These are phyloP conservation scores for Melaleuca quinquenervia DNA, from an alignment of 345 rosid species.

Conservation along the genomic window DNA sequence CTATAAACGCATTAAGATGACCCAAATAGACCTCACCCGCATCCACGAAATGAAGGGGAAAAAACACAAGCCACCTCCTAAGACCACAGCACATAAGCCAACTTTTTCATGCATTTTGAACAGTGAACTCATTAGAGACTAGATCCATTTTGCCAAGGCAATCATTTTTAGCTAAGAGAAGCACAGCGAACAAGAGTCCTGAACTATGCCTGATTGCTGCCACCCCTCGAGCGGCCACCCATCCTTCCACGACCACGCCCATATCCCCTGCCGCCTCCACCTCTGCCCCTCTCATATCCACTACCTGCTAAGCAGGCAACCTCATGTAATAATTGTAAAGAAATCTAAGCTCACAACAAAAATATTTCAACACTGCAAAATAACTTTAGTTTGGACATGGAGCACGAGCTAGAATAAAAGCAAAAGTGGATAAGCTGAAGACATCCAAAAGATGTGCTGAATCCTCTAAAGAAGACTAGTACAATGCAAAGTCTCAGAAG, in stretches of 20 bases:
- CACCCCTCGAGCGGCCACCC: slow-evolving; percentile 59
- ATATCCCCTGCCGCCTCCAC: slow-evolving; percentile 32
- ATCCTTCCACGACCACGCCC: slow-evolving; percentile 40
- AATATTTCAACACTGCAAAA: neutral
- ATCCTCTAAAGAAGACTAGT: neutral
- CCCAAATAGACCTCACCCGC: slow-evolving; percentile 22
- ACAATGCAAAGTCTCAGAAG: neutral
- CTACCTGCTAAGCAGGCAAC: neutral
- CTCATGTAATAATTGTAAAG: neutral
- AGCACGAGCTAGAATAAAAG: neutral
- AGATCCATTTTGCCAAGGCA: neutral
- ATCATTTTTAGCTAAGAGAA: neutral
- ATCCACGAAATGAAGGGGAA: slow-evolving; percentile 7
- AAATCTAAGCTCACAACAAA: neutral
- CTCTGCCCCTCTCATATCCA: slow-evolving; percentile 15
- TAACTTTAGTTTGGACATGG: neutral
- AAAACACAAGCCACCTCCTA: slow-evolving; percentile 16
- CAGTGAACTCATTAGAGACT: neutral
- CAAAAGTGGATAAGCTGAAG: neutral
- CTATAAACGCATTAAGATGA: slow-evolving; percentile 21
- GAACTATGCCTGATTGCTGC: slow-evolving; percentile 20
- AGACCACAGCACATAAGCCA: slow-evolving; percentile 15
- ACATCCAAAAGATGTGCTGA: neutral
- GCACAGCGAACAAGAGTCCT: neutral
- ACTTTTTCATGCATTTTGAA: slow-evolving; percentile 8